These are phyloP conservation scores for Cladosporium sp. DNA, from an alignment of 2,329 filamentous ascomycete genomes.

Conservation along the genomic window DNA sequence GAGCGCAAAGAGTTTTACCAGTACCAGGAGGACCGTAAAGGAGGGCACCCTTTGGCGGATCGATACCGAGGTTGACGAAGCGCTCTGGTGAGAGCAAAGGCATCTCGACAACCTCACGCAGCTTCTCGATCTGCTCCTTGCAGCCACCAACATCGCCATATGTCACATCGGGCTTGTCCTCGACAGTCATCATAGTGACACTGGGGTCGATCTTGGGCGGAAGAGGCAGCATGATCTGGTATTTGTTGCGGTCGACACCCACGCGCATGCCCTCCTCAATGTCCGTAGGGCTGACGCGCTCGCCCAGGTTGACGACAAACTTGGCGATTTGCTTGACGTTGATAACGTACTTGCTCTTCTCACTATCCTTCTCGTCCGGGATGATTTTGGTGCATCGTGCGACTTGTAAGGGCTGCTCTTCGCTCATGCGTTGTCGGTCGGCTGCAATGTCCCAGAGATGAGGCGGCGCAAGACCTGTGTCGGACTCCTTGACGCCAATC, in stretches of 20 bases:
- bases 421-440: constrained; percentile 95
- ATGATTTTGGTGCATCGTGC: constrained; percentile 99
- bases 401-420: constrained; percentile 96
- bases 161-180: constrained; percentile 98
- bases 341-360: constrained; percentile 99
- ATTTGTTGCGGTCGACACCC: constrained; percentile 96
- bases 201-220: constrained; percentile 98
- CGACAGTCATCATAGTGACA: constrained; percentile 99
- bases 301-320: constrained; percentile 95
- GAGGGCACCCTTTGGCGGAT: constrained; percentile 93
- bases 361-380: constrained; percentile 86
- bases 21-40: constrained; percentile 96
- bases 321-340: constrained; percentile 99
- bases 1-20: constrained; percentile 96
- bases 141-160: constrained; percentile 98
- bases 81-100: constrained; percentile 91
- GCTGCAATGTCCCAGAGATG: constrained; percentile 98
- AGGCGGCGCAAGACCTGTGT: constrained; percentile 94
- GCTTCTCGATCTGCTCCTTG: constrained; percentile 99
- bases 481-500: constrained; percentile 87
- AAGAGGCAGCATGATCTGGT: constrained; percentile 93
- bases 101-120: constrained; percentile 98
- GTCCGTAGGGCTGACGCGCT: constrained; percentile 94
- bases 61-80: constrained; percentile 97
- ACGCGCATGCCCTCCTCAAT: constrained; percentile 99